Evolutionary conservation across 768 basidiomycete species (phyloP).

Genomic region (Pleurotus djamor): DNA sequence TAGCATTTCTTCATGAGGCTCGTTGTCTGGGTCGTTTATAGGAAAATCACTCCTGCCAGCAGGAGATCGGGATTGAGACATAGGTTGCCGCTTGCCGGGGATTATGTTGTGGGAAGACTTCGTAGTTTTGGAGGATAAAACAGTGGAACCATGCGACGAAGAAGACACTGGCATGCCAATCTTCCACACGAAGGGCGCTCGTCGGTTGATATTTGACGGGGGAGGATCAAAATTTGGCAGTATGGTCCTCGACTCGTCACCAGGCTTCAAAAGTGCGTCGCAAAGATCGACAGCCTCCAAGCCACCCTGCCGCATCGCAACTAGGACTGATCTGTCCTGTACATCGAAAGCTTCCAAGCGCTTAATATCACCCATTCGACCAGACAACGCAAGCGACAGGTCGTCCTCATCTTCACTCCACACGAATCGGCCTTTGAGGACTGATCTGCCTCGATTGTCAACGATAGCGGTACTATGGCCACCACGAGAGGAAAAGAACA

Average conservation of each 20-base stretch:
- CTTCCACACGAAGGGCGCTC: constrained; percentile 79
- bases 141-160: constrained; percentile 32
- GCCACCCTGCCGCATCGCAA: constrained; percentile 86
- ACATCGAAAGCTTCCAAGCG: constrained; percentile 83
- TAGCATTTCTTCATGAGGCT: constrained; percentile 67
- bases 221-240: constrained; percentile 73
- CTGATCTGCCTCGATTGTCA: constrained; percentile 81
- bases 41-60: constrained; percentile 49
- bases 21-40: constrained; percentile 49
- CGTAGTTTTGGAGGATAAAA: constrained; percentile 33
- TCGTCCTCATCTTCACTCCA: constrained; percentile 74
- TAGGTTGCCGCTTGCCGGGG: constrained; percentile 47
- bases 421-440: constrained; percentile 74
- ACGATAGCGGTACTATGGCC: constrained; percentile 89
- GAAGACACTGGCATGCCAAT: constrained; percentile 69
- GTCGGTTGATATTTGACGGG: constrained; percentile 59
- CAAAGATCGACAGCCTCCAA: constrained; percentile 78
- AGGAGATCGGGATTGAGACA: constrained; percentile 43
- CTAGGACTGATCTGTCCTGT: constrained; percentile 69
- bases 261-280: constrained; percentile 78
- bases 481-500: constrained; percentile 88
- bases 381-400: constrained; percentile 28
- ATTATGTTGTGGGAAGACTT: constrained; percentile 32
- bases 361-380: constrained; percentile 79
- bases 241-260: constrained; percentile 70